Evolutionary conservation across 78 protist species (phyloP), one percentile per base, ranked within the genome.

Genomic region (Thecamonas trahens): DNA sequence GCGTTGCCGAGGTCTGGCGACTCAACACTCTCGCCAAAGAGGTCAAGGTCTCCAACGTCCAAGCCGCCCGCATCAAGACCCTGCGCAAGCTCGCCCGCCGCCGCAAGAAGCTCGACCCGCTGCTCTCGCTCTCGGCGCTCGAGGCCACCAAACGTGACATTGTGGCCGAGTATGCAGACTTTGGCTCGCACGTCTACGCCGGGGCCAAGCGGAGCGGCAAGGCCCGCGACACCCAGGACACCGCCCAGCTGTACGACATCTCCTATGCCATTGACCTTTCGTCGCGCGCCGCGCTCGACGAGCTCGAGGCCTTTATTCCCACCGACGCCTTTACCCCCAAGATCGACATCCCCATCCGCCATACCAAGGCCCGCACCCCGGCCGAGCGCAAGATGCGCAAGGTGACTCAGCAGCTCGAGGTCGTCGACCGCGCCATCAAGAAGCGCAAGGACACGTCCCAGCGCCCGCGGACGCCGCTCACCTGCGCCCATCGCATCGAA

Each of bases 81-180:
- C 32, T 79, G 29, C 72, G 90, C 44, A 76, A 86, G 54, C 66
- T 86, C 37, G 44, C 78, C 0, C n/a, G 31, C n/a, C 58, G 67
- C 47, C 74, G 83, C 22, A 47, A 63, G 76, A 35, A 47, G 45
- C 24, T 60, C 40, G 57, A 49, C 28, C 28, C 18, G 18, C 55
- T 11, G 7, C 24, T 7, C 17, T 24, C 6, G 29, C 55, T 24
- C 24, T 49, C 29, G 18, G 17, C 55, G 28, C 24, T 20, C 54
- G 29, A 66, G 50, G 57, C 55, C 5, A 37, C 31, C 24, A 24
- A 0, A 60, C 49, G 76, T 0, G 84, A 86, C 60, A 58, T 86
- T 62, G 54, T 86, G 59, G 2, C 1, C 20, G 76, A 66, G 24
- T 80, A 80, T 61, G 62, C 83, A 47, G 44, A 71, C 60, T 57